Conservation (phyloP, 345 rosid genomes). For the Diplotaxis tenuifolia region DNA sequence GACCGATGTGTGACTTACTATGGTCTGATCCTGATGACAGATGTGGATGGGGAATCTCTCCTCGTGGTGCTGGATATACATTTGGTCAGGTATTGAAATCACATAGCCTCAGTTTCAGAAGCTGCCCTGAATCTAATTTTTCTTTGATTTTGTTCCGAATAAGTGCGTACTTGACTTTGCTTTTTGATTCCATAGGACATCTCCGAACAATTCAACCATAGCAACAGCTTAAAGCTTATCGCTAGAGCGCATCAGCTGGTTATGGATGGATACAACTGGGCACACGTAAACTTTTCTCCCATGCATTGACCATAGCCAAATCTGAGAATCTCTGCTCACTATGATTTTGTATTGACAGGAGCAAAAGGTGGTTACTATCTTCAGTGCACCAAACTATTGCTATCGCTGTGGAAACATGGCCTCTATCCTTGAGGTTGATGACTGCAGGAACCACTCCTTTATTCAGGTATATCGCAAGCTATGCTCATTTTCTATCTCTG, state of each 20-base stretch:
- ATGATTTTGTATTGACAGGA: slow-evolving; percentile 57
- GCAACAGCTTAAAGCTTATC: slow-evolving; percentile 81
- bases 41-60: slow-evolving; percentile 99
- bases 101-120: neutral
- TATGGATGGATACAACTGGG: slow-evolving; percentile 99
- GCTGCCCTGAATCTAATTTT: slow-evolving; percentile 1
- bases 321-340: slow-evolving; percentile 10
- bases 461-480: slow-evolving; percentile 62
- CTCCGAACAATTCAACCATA: slow-evolving; percentile 95
- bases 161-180: slow-evolving; percentile 6
- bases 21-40: slow-evolving; percentile 99
- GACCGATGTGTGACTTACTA: slow-evolving; percentile 98
- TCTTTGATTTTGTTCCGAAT: neutral
- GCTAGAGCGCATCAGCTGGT: slow-evolving; percentile 99
- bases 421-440: slow-evolving; percentile 94
- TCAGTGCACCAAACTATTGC: slow-evolving; percentile 97
- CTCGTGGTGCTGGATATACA: slow-evolving; percentile 98
- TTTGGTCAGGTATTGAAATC: slow-evolving; percentile 77
- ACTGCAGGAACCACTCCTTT: slow-evolving; percentile 83
- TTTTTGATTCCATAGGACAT: slow-evolving; percentile 61
- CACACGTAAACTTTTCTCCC: slow-evolving; percentile 55
- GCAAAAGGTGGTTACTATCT: slow-evolving; percentile 96
- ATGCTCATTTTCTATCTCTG: neutral
- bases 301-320: neutral
- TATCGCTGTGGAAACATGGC: slow-evolving; percentile 99